These are phyloP conservation scores for Begonia masoniana DNA, from an alignment of 306 rosid genomes.

Conservation along the genomic window DNA sequence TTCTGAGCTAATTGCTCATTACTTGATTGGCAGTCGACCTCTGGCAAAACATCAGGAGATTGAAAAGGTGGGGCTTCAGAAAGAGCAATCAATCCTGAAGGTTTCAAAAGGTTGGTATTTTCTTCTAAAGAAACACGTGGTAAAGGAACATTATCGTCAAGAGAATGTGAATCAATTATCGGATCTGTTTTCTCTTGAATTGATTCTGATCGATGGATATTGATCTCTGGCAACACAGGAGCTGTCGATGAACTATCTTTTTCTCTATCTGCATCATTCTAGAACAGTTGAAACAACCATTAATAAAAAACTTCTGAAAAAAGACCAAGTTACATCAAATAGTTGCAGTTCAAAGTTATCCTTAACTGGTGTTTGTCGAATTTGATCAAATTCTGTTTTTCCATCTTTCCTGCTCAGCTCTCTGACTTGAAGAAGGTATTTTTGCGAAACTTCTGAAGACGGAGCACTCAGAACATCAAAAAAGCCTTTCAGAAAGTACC, in stretches of 20 bases:
- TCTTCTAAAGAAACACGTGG: conserved; percentile 17
- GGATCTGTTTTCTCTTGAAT: conserved; percentile 12
- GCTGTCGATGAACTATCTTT: conserved; percentile 24
- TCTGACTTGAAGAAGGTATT: conserved; percentile 25
- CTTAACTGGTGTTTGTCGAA: conserved; percentile 27
- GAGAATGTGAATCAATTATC: conserved; percentile 20
- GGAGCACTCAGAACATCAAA: conserved; percentile 54
- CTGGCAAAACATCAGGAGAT: conserved; percentile 10
- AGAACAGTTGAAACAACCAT: conserved; percentile 45
- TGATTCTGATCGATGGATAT: conserved; percentile 12
- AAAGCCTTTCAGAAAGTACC: conserved; percentile 21
- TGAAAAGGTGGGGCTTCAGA: background rate
- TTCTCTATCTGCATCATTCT: conserved; percentile 58
- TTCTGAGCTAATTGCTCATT: conserved; percentile 16
- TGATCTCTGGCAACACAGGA: conserved; percentile 17
- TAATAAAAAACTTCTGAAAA: conserved; percentile 27
- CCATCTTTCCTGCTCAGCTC: conserved; percentile 16
- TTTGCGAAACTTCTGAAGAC: conserved; percentile 47
- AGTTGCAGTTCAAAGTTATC: conserved; percentile 12
- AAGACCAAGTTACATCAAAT: background rate
- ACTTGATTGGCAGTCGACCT: conserved; percentile 4
- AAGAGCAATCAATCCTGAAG: conserved; percentile 17
- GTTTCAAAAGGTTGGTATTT: conserved; percentile 7
- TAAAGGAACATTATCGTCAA: conserved; percentile 14
- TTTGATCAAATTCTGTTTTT: conserved; percentile 13